A percentile compares a stretch with the other conserved stretches of the same genome.
Evolutionary conservation across 2,329 filamentous ascomycete species (phyloP).

Genomic region (Apiospora koreana): DNA sequence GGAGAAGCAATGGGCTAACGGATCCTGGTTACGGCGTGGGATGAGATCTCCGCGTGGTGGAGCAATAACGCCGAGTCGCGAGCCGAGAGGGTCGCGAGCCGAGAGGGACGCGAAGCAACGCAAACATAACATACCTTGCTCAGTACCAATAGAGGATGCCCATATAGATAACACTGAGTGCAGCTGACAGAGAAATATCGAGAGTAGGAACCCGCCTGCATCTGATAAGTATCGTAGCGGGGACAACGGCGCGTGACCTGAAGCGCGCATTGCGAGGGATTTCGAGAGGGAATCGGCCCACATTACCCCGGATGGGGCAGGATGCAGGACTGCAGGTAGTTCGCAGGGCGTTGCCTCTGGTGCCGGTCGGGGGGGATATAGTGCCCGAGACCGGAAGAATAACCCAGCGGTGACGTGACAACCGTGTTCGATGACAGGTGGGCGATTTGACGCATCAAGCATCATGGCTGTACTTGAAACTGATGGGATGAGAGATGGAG

Average conservation of each 20-base stretch:
- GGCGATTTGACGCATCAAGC: background rate
- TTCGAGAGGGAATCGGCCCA: background rate
- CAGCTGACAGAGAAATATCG: too few relatives aligned
- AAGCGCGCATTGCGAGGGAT: too few relatives aligned
- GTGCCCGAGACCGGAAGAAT: background rate
- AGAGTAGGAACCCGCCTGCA: too few relatives aligned
- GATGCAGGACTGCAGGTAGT: background rate
- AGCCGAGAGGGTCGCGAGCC: background rate
- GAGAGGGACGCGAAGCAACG: too few relatives aligned
- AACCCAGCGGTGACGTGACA: background rate
- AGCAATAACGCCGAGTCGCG: background rate
- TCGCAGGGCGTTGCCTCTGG: background rate
- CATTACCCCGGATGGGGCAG: background rate
- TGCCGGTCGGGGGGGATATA: background rate
- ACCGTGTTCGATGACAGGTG: background rate
- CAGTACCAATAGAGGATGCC: too few relatives aligned
- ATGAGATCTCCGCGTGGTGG: background rate
- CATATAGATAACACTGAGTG: too few relatives aligned
- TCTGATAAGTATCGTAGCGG: too few relatives aligned
- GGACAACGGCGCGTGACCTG: too few relatives aligned
- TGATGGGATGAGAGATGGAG: background rate
- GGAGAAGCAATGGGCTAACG: background rate
- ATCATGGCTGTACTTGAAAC: background rate
- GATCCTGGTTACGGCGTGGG: background rate
- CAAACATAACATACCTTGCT: too few relatives aligned